Conservation (phyloP, 805 yeast species). For the Teunomyces barrocoloradensis region DNA sequence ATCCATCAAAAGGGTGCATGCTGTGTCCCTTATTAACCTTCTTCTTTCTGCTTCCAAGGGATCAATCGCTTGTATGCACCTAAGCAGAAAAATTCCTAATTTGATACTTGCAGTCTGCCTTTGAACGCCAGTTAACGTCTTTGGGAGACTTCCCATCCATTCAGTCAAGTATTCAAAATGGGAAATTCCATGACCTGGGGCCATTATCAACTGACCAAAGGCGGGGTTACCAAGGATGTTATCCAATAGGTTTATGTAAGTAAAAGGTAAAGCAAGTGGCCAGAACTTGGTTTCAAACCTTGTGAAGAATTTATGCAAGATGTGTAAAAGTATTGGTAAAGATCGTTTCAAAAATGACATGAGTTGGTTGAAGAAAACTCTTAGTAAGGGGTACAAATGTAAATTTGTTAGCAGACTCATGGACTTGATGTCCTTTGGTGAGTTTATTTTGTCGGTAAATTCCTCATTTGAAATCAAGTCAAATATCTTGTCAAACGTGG, state of each 20-base stretch:
- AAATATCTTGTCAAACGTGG: conserved; percentile 34
- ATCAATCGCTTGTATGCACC: neutral
- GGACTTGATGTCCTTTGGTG: conserved; percentile 27
- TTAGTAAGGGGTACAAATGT: conserved; percentile 34
- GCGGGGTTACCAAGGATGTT: conserved; percentile 55
- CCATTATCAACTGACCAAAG: conserved; percentile 21
- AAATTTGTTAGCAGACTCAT: conserved; percentile 28
- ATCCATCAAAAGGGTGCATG: conserved; percentile 8
- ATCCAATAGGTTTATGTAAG: conserved; percentile 56
- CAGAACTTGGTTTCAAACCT: conserved; percentile 51
- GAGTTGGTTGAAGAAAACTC: conserved; percentile 49
- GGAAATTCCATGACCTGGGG: conserved; percentile 5
- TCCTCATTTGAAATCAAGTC: conserved; percentile 32
- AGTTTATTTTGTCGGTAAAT: conserved; percentile 26
- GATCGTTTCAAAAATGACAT: conserved; percentile 50
- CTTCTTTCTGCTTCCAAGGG: neutral
- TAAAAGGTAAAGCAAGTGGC: conserved; percentile 52
- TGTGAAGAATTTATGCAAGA: conserved; percentile 44
- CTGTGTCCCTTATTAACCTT: neutral
- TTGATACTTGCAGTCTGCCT: conserved; percentile 52
- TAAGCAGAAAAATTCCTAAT: conserved; percentile 48
- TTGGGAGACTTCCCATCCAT: conserved; percentile 54
- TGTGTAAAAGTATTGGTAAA: conserved; percentile 54
- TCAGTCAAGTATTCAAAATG: conserved; percentile 37
- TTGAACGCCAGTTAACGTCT: conserved; percentile 47